A percentile compares a stretch with the other conserved stretches of the same genome.
These are phyloP conservation scores for Mariannaea sp. DNA, from an alignment of 2,329 filamentous ascomycete genomes.

Conservation along the genomic window DNA sequence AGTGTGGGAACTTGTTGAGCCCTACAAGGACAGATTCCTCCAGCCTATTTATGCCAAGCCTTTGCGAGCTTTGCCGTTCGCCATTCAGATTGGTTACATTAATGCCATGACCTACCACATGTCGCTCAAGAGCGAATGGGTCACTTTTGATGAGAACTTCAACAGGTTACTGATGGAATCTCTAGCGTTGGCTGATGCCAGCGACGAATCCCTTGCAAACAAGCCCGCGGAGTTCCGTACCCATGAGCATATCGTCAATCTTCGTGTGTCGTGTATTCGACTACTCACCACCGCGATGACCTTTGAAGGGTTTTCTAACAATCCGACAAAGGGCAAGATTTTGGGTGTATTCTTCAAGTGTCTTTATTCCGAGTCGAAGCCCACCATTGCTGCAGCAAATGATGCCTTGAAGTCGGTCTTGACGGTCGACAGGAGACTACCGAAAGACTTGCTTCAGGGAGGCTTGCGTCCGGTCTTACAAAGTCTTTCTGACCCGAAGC, in stretches of 20 bases:
- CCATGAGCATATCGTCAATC: constrained; percentile 89
- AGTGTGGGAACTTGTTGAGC: constrained; percentile 85
- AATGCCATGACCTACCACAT: constrained; percentile 97
- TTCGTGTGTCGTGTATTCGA: constrained; percentile 91
- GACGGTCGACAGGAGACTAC: constrained; percentile 85
- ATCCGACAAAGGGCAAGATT: constrained; percentile 69
- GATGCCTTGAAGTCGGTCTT: constrained; percentile 87
- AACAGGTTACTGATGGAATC: constrained; percentile 93
- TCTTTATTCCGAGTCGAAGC: constrained; percentile 88
- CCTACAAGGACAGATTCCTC: constrained; percentile 88
- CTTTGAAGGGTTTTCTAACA: constrained; percentile 87
- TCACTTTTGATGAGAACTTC: constrained; percentile 89
- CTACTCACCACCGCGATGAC: constrained; percentile 92
- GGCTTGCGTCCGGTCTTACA: constrained; percentile 94
- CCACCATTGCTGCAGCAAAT: constrained; percentile 93
- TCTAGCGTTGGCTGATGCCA: constrained; percentile 89
- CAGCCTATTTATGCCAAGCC: constrained; percentile 95
- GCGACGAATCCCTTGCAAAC: constrained; percentile 88
- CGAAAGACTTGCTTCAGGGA: constrained; percentile 93
- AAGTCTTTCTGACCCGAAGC: constrained; percentile 91
- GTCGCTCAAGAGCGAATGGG: constrained; percentile 83
- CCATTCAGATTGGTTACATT: constrained; percentile 96
- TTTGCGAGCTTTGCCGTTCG: constrained; percentile 86
- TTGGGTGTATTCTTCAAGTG: constrained; percentile 98
- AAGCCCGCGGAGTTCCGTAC: constrained; percentile 94